A percentile compares a stretch with the other conserved stretches of the same genome.
phyloP scores from a whole-genome alignment of 495 filamentous ascomycete species.

The Daldinia concentrica region DNA sequence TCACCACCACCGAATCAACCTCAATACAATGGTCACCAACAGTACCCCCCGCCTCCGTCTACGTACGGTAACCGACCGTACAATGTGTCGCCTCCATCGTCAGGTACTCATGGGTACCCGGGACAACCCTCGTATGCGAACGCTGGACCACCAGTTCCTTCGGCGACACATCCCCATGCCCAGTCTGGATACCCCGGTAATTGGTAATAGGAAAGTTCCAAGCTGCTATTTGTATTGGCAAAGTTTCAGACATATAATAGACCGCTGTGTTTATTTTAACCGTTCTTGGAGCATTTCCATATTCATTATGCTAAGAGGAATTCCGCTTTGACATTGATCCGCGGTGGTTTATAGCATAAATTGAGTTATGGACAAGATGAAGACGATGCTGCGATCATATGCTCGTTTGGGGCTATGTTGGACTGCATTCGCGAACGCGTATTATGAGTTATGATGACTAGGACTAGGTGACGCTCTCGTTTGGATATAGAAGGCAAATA shows the following conservation, averaged over 20 bases:
- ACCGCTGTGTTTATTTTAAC: conserved; percentile 27
- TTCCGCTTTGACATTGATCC: conserved; percentile 19
- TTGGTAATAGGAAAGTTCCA: conserved; percentile 29
- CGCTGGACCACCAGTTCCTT: conserved; percentile 45
- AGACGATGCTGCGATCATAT: conserved; percentile 13
- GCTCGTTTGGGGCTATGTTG: not conserved
- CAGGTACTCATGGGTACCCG: conserved; percentile 46
- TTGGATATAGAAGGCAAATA: conserved; percentile 42
- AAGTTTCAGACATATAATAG: conserved; percentile 40
- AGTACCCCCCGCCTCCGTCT: conserved; percentile 48
- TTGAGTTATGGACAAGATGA: conserved; percentile 16
- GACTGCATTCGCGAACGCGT: conserved; percentile 7
- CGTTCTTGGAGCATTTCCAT: conserved; percentile 29
- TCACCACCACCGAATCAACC: conserved; percentile 37
- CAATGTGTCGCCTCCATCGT: conserved; percentile 42
- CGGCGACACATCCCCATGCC: conserved; percentile 48
- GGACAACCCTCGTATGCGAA: conserved; percentile 45
- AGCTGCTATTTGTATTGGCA: conserved; percentile 13
- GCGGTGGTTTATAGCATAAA: conserved; percentile 9
- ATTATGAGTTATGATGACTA: conserved; percentile 40
- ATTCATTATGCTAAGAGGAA: conserved; percentile 10
- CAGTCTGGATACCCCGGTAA: conserved; percentile 46
- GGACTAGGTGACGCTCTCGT: conserved; percentile 35
- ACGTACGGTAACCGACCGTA: conserved; percentile 40
- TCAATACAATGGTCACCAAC: conserved; percentile 40